Evolutionary conservation across 768 basidiomycete species (phyloP).

Genomic region (Piloderma croceum): DNA sequence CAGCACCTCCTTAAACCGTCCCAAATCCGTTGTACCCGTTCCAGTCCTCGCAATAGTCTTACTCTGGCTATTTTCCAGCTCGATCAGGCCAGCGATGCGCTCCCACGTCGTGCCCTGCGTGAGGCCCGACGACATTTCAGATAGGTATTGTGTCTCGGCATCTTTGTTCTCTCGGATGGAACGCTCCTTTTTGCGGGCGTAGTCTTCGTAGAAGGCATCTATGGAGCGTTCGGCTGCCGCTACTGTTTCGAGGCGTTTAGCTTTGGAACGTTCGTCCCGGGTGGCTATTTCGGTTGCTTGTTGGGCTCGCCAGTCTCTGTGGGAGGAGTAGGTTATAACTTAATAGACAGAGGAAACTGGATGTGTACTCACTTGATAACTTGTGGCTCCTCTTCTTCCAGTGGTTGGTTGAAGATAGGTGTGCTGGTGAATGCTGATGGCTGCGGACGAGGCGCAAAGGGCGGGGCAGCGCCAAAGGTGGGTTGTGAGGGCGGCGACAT

Average conservation of each 20-base stretch:
- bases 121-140: constrained; percentile 65
- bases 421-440: constrained; percentile 65
- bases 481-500: constrained; percentile 20
- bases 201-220: constrained; percentile 87
- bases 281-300: constrained; percentile 78
- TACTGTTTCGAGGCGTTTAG: constrained; percentile 76
- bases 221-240: constrained; percentile 80
- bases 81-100: constrained; percentile 79
- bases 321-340: neutral
- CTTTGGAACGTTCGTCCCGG: constrained; percentile 77
- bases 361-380: constrained; percentile 65
- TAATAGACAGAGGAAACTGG: neutral
- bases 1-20: constrained; percentile 89
- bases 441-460: constrained; percentile 77
- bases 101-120: constrained; percentile 94
- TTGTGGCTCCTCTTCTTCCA: constrained; percentile 78
- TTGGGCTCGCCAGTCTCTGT: constrained; percentile 81
- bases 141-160: constrained; percentile 48
- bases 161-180: constrained; percentile 96
- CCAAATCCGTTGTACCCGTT: constrained; percentile 81
- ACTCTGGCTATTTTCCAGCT: constrained; percentile 94
- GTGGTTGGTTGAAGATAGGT: constrained; percentile 62
- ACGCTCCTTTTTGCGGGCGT: constrained; percentile 83
- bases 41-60: constrained; percentile 90
- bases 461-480: constrained; percentile 42